Base-by-base conservation (phyloP, 495 filamentous ascomycete species). In the Hamigera avellanea region DNA sequence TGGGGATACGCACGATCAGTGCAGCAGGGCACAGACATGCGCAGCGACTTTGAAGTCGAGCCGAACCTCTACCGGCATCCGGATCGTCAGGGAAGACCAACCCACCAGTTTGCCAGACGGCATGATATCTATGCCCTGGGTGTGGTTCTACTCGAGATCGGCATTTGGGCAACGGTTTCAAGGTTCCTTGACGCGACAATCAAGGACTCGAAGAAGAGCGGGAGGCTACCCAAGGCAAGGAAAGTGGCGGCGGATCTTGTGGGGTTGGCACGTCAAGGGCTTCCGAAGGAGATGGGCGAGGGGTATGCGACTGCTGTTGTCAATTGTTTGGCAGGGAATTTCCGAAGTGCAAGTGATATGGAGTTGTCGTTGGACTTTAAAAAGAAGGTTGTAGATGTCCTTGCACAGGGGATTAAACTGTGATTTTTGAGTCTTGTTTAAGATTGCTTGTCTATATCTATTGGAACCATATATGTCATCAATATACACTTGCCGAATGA, bases 101-200 rank as follows among this genome's bases (percentile, higher is more conserved):
- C 36, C 0, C 29, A 42, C 2, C 36, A 40, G 26, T 58, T 56
- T 34, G 33, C 8, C 1, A 56, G 55, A 35, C 40, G 44, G 17
- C 59, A 65, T 33, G 61, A 66, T 35, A 53, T 62, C 19, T 66
- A 64, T 39, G 46, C 52, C 2, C 36, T 64, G 6, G 61, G 61
- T 10, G 48, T 66, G 2, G 46, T 60, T 1, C 43, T 66, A 1
- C 44, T 66, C 7, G 61, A 64, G 32, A 62, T 64, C 18, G 61
- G 56, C 5, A 19, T 56, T 2, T 61, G 57, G 61, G 35, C 26
- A 35, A 54, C 50, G 2, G 19, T 51, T 6, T 44, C 43, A 5
- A 35, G 40, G 14, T 19, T 46, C 32, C 37, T 50, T 30, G 42
- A 39, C 14, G 31, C 19, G 15, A 36, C 37, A 2, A 42, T 50